A percentile compares a stretch with the other conserved stretches of the same genome.
Conservation (phyloP, 83 land plant species). For the Isoetes engelmannii region DNA sequence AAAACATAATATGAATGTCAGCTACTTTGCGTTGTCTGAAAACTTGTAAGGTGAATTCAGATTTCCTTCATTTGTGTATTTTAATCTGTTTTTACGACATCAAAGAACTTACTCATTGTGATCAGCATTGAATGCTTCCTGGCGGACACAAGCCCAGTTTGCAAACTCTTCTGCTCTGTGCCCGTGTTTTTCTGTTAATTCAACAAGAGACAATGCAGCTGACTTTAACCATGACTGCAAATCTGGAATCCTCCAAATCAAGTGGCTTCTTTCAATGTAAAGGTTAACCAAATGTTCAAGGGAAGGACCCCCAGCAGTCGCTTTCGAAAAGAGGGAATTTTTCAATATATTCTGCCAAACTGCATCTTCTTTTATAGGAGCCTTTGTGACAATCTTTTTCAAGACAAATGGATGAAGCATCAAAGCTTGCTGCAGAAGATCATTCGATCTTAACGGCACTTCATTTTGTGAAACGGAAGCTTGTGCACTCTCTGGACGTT, state of each 20-base stretch:
- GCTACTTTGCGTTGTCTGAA: too few relatives aligned
- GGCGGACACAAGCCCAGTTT: constrained; percentile 86
- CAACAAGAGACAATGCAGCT: constrained; percentile 54
- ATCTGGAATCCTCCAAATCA: constrained; percentile 89
- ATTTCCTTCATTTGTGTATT: too few relatives aligned
- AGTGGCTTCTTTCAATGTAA: constrained; percentile 68
- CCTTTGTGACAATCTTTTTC: constrained; percentile 66
- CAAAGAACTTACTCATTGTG: constrained; percentile 69
- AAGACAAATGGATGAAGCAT: constrained; percentile 86
- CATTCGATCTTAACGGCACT: neutral
- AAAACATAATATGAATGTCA: too few relatives aligned
- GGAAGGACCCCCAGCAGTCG: constrained; percentile 64
- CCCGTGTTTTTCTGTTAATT: constrained; percentile 30
- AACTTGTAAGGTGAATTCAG: too few relatives aligned
- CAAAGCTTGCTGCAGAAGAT: constrained; percentile 84
- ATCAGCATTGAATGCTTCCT: constrained; percentile 80
- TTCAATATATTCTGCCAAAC: constrained; percentile 63
- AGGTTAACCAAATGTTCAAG: constrained; percentile 80
- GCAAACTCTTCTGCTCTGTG: constrained; percentile 44
- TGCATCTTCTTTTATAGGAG: constrained; percentile 75
- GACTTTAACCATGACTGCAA: constrained; percentile 60
- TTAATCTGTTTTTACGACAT: too few relatives aligned
- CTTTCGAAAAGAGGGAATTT: constrained; percentile 57
- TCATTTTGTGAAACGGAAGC: neutral
- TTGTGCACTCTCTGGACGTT: neutral